Evolutionary conservation across 108 stramenopile genomes (phyloP), one percentile per base, ranked within the genome.

Genomic region (Stephanodiscus triporus): DNA sequence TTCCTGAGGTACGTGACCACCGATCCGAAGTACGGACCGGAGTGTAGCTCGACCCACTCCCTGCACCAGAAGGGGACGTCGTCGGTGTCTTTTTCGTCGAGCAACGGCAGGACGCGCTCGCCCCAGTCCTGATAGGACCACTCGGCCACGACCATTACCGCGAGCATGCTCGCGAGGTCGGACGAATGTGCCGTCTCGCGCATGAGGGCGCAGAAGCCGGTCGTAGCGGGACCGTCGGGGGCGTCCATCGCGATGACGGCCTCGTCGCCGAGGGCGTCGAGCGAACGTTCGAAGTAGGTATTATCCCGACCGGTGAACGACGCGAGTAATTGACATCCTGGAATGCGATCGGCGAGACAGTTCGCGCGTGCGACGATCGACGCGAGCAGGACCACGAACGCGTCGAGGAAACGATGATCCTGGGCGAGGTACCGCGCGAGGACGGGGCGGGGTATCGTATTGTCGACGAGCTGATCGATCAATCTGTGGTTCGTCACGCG

Each of bases 11-110:
- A 88, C 24, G 56, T 13, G 16, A 91, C 85, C 17, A 91, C 88
- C 5, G 66, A 59, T 50, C 68, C 62, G 64, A 91, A 91, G 30
- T 71, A 77, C 20, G 63, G 51, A 30, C 90, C 90, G 37, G 81
- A 77, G 62, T 91, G 90, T 17, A 91, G 73, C 59, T 88, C 86
- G 3, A 91, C 85, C 90, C 90, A 91, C n/a, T n/a, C n/a, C n/a
- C n/a, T n/a, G n/a, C n/a, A n/a, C n/a, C n/a, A n/a, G n/a, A n/a
- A n/a, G n/a, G 60, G 88, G 32, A 36, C 36, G 11, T 86, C 77
- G 29, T 85, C 83, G 47, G n/a, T n/a, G n/a, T n/a, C n/a, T n/a
- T n/a, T n/a, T n/a, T n/a, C n/a, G n/a, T 71, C 75, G 17, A 81
- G 76, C 13, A 47, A 48, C 13, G 63, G 64, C 37, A 79, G 60